These are phyloP conservation scores for Serendipita sp. DNA, from an alignment of 768 basidiomycete species.

Conservation along the genomic window DNA sequence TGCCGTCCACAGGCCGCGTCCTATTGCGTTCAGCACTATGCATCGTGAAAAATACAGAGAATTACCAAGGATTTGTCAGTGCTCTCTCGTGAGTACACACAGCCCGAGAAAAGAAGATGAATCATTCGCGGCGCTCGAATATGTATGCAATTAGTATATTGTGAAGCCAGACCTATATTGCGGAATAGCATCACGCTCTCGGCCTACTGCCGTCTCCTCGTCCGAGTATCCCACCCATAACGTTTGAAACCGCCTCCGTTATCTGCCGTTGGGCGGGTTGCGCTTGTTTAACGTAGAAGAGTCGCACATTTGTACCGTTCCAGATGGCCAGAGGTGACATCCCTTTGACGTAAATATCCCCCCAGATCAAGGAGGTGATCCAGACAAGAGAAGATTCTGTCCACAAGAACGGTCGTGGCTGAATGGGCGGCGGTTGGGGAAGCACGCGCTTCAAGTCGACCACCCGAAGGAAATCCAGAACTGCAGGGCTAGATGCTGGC, in stretches of 20 bases:
- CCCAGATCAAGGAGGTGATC: conserved; percentile 90
- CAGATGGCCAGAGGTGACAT: conserved; percentile 80
- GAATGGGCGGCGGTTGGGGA: conserved; percentile 47
- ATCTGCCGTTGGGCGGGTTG: conserved; percentile 53
- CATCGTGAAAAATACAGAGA: too few species aligned
- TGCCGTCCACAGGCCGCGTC: too few species aligned
- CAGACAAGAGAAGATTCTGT: conserved; percentile 81
- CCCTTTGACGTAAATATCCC: conserved; percentile 81
- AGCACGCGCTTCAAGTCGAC: conserved; percentile 57
- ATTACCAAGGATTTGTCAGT: too few species aligned
- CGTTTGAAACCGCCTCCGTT: conserved; percentile 62
- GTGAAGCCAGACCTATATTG: too few species aligned
- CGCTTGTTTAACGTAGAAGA: conserved; percentile 85
- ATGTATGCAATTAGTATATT: too few species aligned
- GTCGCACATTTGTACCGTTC: conserved; percentile 74
- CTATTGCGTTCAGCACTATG: too few species aligned
- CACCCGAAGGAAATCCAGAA: conserved; percentile 58
- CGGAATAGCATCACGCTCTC: too few species aligned
- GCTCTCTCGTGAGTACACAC: too few species aligned
- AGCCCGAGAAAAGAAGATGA: too few species aligned
- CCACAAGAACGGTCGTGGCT: conserved; percentile 76
- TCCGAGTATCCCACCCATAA: conserved; percentile 62
- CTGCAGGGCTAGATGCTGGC: conserved; percentile 45
- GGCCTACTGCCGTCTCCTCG: too few species aligned
- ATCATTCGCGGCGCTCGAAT: too few species aligned